Percentiles rank a stretch among this genome's conserved stretches.
phyloP scores from a whole-genome alignment of 768 basidiomycete genomes.

The Kwoniella europaea region DNA sequence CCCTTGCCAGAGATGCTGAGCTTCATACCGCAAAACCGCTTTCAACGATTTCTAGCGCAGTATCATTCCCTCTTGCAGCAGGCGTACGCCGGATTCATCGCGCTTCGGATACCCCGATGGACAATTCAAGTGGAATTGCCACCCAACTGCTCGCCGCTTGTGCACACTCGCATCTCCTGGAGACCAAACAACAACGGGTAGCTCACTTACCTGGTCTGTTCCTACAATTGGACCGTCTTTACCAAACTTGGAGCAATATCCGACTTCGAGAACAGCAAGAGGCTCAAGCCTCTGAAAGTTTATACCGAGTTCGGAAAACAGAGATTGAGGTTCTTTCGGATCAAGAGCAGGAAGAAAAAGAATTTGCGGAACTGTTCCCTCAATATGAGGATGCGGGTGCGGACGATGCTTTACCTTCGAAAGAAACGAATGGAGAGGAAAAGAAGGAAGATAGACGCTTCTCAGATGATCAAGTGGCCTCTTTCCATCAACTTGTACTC shows the following conservation, averaged over 20 bases:
- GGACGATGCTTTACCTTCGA: constrained; percentile 31
- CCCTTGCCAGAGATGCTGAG: constrained; percentile 56
- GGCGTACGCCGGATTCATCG: constrained; percentile 14
- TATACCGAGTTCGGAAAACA: constrained; percentile 73
- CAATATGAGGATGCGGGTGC: constrained; percentile 56
- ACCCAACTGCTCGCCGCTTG: constrained; percentile 32
- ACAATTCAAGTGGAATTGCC: constrained; percentile 20
- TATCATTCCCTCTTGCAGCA: constrained; percentile 25
- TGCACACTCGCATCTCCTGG: constrained; percentile 19
- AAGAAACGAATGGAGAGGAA: constrained; percentile 51
- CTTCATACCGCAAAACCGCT: constrained; percentile 9
- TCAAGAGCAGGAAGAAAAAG: constrained; percentile 77
- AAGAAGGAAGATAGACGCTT: constrained; percentile 16
- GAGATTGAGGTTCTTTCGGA: constrained; percentile 68
- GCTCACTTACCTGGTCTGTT: constrained; percentile 53
- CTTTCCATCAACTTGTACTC: constrained; percentile 40
- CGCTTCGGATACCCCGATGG: neutral
- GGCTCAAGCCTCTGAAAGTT: constrained; percentile 69
- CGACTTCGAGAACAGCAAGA: constrained; percentile 70
- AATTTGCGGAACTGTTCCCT: constrained; percentile 85
- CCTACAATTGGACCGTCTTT: constrained; percentile 70
- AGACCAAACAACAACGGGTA: constrained; percentile 17
- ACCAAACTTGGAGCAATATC: constrained; percentile 83
- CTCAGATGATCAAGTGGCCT: constrained; percentile 12
- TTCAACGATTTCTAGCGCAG: constrained; percentile 9